Base-by-base conservation (phyloP, 2,329 filamentous ascomycete species). In the Neofusicoccum cordaticola region DNA sequence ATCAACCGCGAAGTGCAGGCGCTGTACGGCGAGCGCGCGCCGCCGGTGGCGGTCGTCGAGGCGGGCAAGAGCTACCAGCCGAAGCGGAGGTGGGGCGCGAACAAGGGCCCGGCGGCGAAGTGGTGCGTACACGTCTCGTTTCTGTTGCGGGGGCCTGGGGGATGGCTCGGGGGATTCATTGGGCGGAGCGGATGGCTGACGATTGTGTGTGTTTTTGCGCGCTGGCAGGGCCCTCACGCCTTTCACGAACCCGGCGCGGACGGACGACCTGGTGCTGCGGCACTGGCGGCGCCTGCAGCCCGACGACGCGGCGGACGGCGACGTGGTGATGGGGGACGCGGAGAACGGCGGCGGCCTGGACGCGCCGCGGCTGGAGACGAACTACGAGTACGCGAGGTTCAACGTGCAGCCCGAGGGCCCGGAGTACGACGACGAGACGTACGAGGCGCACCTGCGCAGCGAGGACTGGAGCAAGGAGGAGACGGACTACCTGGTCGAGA, bases 391-490 rank as follows among this genome's bases (percentile, higher is more conserved):
- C 77, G 87, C 91, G 53, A 96, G 94, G 74, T 98, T 90, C 83
- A 96, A 97, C 74, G 88, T 96, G 63, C 85, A 89, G 68, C 86
- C 94, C 13, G 85, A 90, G 3, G 83, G 93, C 41, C 92, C 93
- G 0, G 84, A 88, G 66, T 98, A 98, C 77, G 92, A 86, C 67
- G 90, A 96, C 68, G 91, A 93, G 67, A 90, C 96, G 75, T 99
- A 99, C 78, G 85, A 89, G 66, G 83, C 87, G 65, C 86, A 90
- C 67, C 79, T 99, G 58, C 85, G 88, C 70, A 90, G 84, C 72
- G 82, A 86, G 13, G 88, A 94, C 70, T 99, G 95, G 95, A 89
- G 90, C 13, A 92, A 90, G 72, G 90, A 95, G 71, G 95, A 99
- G 79, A 99, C 95, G 8, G 93, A 97, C 74, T 97, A 97, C 73